Evolutionary conservation across 306 rosid genomes (phyloP).

Genomic region (Myrica gale): DNA sequence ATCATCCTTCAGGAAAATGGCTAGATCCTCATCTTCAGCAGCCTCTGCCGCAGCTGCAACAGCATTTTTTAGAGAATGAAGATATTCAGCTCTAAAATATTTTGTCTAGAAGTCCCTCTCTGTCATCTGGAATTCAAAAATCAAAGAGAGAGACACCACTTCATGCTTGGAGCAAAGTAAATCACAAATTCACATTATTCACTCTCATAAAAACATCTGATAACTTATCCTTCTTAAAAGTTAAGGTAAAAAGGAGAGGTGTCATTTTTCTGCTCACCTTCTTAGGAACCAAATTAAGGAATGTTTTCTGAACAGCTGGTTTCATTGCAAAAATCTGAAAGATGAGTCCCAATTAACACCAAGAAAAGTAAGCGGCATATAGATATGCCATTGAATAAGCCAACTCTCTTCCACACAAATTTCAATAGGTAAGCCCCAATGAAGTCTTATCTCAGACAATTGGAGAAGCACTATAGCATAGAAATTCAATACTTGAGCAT

Average conservation of each 20-base stretch:
- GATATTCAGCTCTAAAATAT: slow-evolving; percentile 91
- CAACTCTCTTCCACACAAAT: slow-evolving; percentile 5
- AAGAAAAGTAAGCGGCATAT: slow-evolving; percentile 15
- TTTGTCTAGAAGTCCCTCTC: slow-evolving; percentile 94
- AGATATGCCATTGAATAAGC: neutral
- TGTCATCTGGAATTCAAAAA: slow-evolving; percentile 59
- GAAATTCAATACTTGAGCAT: slow-evolving; percentile 9
- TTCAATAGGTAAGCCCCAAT: slow-evolving; percentile 3
- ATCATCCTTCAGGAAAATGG: slow-evolving; percentile 82
- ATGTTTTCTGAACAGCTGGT: slow-evolving; percentile 95
- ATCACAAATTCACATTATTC: slow-evolving; percentile 2
- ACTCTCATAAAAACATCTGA: neutral
- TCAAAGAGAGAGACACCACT: slow-evolving; percentile 13
- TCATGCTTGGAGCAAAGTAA: slow-evolving; percentile 11
- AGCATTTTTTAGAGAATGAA: slow-evolving; percentile 76
- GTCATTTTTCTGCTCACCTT: slow-evolving; percentile 56
- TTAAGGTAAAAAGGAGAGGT: slow-evolving; percentile 14
- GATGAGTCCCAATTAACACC: slow-evolving; percentile 19
- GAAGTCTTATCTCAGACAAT: neutral
- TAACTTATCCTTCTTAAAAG: neutral
- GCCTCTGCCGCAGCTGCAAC: slow-evolving; percentile 96
- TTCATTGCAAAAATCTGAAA: slow-evolving; percentile 85
- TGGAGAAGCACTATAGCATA: neutral
- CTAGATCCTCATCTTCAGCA: slow-evolving; percentile 98
- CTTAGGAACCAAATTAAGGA: slow-evolving; percentile 70